These are phyloP conservation scores for Zelopaecilomyces penicillatus DNA, from an alignment of 2,329 filamentous ascomycete genomes.

Conservation along the genomic window DNA sequence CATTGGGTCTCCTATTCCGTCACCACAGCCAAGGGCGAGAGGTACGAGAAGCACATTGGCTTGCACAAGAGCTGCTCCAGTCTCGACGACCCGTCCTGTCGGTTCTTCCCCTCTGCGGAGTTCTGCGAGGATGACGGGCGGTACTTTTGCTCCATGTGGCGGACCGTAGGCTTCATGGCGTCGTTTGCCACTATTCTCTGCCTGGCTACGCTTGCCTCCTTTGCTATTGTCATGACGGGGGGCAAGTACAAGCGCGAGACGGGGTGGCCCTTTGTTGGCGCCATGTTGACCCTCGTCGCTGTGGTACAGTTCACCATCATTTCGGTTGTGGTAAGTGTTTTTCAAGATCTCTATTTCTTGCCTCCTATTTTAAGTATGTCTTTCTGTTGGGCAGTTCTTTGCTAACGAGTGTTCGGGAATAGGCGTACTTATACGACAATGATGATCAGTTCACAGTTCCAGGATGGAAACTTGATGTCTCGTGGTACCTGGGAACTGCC, in stretches of 20 bases:
- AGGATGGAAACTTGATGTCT: slow-evolving; percentile 72
- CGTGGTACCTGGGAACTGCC: slow-evolving; percentile 62
- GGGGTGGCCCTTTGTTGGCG: slow-evolving; percentile 71
- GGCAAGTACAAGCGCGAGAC: slow-evolving; percentile 71
- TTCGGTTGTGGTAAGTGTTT: slow-evolving; percentile 65
- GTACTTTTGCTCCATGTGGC: slow-evolving; percentile 89
- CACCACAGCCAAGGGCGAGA: slow-evolving; percentile 37
- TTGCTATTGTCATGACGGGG: slow-evolving; percentile 66
- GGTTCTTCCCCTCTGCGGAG: slow-evolving; percentile 25
- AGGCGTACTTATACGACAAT: slow-evolving; percentile 79
- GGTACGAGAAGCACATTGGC: slow-evolving; percentile 56
- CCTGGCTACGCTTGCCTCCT: slow-evolving; percentile 71
- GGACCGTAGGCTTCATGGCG: slow-evolving; percentile 79
- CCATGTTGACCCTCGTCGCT: slow-evolving; percentile 57
- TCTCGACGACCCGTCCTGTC: slow-evolving; percentile 53
- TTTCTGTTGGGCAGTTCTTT: neutral
- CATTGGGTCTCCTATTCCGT: slow-evolving; percentile 62
- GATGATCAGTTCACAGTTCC: slow-evolving; percentile 72
- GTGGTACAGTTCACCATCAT: slow-evolving; percentile 68
- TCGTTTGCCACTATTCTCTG: slow-evolving; percentile 76
- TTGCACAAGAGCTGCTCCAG: slow-evolving; percentile 75
- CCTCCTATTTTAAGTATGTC: neutral
- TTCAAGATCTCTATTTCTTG: neutral
- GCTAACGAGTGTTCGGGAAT: neutral
- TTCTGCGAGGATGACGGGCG: slow-evolving; percentile 39